Percentiles rank a stretch among this genome's conserved stretches.
Evolutionary conservation across 2,329 filamentous ascomycete genomes (phyloP).

Genomic region (Monilinia aucupariae): DNA sequence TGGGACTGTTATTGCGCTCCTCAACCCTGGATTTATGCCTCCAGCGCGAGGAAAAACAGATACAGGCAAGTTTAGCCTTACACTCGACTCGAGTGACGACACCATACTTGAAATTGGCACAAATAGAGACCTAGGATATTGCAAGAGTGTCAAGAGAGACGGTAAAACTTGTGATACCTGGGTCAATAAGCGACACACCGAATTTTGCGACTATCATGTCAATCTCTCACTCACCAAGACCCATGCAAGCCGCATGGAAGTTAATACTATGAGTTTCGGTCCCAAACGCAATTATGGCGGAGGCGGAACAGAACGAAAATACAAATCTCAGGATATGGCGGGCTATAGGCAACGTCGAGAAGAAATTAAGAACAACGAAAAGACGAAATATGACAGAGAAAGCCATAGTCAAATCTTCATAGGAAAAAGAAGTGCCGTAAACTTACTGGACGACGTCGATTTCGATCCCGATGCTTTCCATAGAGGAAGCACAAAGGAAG

Average conservation of each 20-base stretch:
- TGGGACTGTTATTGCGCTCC: slow-evolving; percentile 85
- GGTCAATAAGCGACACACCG: slow-evolving; percentile 82
- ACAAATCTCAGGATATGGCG: slow-evolving; percentile 25
- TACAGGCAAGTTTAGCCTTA: slow-evolving; percentile 78
- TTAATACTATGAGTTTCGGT: slow-evolving; percentile 62
- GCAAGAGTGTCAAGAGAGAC: slow-evolving; percentile 78
- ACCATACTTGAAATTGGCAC: slow-evolving; percentile 84
- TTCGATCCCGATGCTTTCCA: slow-evolving; percentile 48
- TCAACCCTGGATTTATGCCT: slow-evolving; percentile 89
- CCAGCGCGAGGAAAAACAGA: slow-evolving; percentile 69
- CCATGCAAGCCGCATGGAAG: slow-evolving; percentile 63
- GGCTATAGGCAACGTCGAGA: slow-evolving; percentile 27
- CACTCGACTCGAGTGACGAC: slow-evolving; percentile 79
- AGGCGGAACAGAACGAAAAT: slow-evolving; percentile 32
- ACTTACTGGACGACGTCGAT: slow-evolving; percentile 61
- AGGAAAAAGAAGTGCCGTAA: slow-evolving; percentile 48
- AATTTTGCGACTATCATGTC: slow-evolving; percentile 90
- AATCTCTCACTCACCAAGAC: slow-evolving; percentile 73
- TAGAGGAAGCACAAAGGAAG: slow-evolving; percentile 54
- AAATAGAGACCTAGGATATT: slow-evolving; percentile 81
- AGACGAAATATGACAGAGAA: slow-evolving; percentile 50
- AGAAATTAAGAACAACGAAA: slow-evolving; percentile 31
- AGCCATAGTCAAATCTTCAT: slow-evolving; percentile 55
- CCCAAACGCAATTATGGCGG: slow-evolving; percentile 29
- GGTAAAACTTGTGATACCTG: slow-evolving; percentile 74